Base-by-base conservation (phyloP, 208 protist genomes). In the Leishmania braziliensis region DNA sequence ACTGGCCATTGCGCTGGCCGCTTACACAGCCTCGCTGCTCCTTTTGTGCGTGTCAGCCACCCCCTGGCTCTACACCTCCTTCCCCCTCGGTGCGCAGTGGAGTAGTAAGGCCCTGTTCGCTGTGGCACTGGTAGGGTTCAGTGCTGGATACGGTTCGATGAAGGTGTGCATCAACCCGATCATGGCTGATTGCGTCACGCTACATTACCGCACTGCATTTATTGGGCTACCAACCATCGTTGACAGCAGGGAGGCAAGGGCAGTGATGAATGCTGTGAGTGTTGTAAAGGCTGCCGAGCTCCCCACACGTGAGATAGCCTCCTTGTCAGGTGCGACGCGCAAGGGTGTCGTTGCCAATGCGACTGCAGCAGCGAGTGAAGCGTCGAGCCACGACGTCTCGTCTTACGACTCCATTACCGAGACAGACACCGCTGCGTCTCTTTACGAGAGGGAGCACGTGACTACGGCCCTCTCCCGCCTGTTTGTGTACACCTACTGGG, bases 91-190 rank as follows among this genome's bases (percentile, higher is more conserved):
- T 9, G 74, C 88, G 16, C 65, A 39, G 26, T 20, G 23, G 20
- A 9, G n/a, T 26, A 84, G 83, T 50, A 77, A 83, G 70, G 51
- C 51, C 0, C 75, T 92, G 36, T 91, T 93, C 71, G 73, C 65
- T n/a, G 0, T 85, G 0, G 75, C 85, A 14, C 80, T 90, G 43
- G 18, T 84, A 3, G 39, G 75, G n/a, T 90, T 92, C 54, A 82
- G 79, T 56, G 69, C 77, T 18, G 91, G 91, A 29, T 95, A 95
- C 81, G 91, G 91, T 14, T 88, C 86, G 0, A 92, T 95, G 89
- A 95, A 95, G 78, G 88, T 93, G 50, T 95, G 91, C 86, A 93
- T 89, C 5, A 91, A 90, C 74, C 91, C 91, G 10, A 84, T 95
- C 62, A 92, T 95, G 91, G 91, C 89, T 9, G 90, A 95, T 75